Conservation (phyloP, 495 filamentous ascomycete species). For the Hyaloscypha variabilis region DNA sequence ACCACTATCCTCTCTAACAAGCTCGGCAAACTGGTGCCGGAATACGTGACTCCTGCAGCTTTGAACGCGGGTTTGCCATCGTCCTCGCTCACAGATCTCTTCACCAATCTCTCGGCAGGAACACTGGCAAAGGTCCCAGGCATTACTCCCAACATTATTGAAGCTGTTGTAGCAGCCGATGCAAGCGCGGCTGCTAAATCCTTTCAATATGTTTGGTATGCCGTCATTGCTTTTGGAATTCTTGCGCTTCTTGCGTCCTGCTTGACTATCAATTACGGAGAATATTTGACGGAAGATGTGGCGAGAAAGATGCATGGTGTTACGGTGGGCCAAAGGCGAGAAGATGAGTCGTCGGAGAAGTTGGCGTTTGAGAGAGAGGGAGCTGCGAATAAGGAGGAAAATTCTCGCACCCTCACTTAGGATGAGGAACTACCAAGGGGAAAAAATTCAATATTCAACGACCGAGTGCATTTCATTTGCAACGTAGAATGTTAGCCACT, state of each 20-base stretch:
- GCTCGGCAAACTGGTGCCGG: background rate
- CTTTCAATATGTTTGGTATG: slow-evolving; percentile 49
- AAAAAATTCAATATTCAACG: no score
- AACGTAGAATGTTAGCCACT: no score
- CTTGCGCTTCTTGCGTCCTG: slow-evolving; percentile 44
- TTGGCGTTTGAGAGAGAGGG: no score
- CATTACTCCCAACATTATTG: slow-evolving; percentile 39
- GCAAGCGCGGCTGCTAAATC: slow-evolving; percentile 43
- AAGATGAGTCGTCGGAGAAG: no score
- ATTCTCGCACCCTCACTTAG: no score
- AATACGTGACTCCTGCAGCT: slow-evolving; percentile 38
- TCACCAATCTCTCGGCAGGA: slow-evolving; percentile 38
- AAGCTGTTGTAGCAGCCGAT: slow-evolving; percentile 39
- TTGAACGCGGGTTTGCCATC: slow-evolving; percentile 46
- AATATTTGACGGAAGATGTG: slow-evolving; percentile 42
- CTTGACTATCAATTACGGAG: slow-evolving; percentile 39
- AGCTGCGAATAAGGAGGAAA: no score
- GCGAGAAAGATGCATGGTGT: slow-evolving; percentile 36
- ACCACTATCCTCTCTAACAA: slow-evolving; percentile 19
- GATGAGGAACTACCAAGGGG: no score
- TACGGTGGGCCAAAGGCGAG: no score
- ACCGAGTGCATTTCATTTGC: no score
- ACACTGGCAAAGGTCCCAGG: slow-evolving; percentile 39
- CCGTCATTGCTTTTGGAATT: slow-evolving; percentile 49
- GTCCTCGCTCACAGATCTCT: slow-evolving; percentile 42